Percentiles rank a stretch among this genome's conserved stretches.
These are phyloP conservation scores for Atalantia buxifolia DNA, from an alignment of 345 rosid genomes.

Conservation along the genomic window DNA sequence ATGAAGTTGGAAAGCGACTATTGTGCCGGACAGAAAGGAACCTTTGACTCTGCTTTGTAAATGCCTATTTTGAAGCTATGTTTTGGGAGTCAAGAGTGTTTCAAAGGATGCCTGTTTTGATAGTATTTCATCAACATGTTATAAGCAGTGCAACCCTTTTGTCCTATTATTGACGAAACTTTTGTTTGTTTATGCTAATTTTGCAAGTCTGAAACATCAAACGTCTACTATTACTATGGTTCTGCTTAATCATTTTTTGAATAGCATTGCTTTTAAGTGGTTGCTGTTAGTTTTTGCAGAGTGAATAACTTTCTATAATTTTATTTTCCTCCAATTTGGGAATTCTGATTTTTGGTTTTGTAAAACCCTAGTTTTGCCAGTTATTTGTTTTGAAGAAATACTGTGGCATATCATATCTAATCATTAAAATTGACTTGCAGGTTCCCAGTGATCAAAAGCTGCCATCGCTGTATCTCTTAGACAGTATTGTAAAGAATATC, in stretches of 20 bases:
- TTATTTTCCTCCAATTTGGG: neutral
- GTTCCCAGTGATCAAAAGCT: conserved; percentile 98
- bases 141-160: neutral
- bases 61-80: neutral
- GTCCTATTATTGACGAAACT: neutral
- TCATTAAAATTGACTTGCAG: conserved; percentile 57
- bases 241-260: neutral
- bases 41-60: neutral
- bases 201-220: neutral
- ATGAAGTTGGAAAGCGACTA: conserved; percentile 2
- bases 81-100: neutral
- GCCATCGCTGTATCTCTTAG: conserved; percentile 94
- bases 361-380: neutral
- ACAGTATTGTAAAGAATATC: conserved; percentile 98
- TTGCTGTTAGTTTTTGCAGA: neutral
- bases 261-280: neutral
- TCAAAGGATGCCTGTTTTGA: neutral
- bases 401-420: conserved; percentile 33
- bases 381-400: conserved; percentile 1
- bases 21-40: neutral
- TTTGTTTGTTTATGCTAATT: neutral
- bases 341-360: neutral
- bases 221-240: neutral
- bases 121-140: neutral
- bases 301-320: neutral